A percentile compares a stretch with the other conserved stretches of the same genome.
Conservation (phyloP, 768 basidiomycete species). For the Hygrophorus pudorinus region DNA sequence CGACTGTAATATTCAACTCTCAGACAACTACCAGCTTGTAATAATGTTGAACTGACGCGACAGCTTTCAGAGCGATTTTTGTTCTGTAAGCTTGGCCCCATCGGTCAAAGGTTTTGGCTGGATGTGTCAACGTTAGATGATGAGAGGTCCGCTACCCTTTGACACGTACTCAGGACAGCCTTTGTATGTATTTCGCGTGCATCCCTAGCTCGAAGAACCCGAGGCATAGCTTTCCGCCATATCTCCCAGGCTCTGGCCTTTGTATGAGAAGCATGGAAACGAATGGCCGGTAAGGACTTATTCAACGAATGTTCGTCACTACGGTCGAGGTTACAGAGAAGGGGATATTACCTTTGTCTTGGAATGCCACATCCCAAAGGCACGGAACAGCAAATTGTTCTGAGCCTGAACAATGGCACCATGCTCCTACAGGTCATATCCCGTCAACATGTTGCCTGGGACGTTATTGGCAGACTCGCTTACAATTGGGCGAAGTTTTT, state of each 20-base stretch:
- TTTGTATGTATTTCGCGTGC: conserved; percentile 54
- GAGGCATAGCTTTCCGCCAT: conserved; percentile 67
- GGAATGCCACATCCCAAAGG: conserved; percentile 66
- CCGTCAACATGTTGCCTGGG: neutral
- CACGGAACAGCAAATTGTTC: conserved; percentile 50
- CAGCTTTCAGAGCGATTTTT: conserved; percentile 68
- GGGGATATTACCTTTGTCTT: conserved; percentile 52
- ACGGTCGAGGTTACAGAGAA: neutral
- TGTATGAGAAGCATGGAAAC: conserved; percentile 52
- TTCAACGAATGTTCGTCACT: conserved; percentile 3
- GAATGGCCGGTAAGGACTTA: conserved; percentile 72
- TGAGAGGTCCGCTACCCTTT: conserved; percentile 1
- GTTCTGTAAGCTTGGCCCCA: conserved; percentile 65
- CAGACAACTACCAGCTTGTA: conserved; percentile 2
- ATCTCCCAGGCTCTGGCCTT: conserved; percentile 53
- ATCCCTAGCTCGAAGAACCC: conserved; percentile 50
- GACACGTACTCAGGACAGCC: conserved; percentile 45
- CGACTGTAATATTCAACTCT: conserved; percentile 37
- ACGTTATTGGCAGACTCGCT: conserved; percentile 13
- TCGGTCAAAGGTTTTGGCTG: conserved; percentile 46
- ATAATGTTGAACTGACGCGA: conserved; percentile 53
- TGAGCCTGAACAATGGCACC: conserved; percentile 48
- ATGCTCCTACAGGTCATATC: conserved; percentile 36
- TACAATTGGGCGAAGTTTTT: conserved; percentile 57
- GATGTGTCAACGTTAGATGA: conserved; percentile 6